Base-by-base conservation (phyloP, 331 rosid species). In the Quercus tomentella region DNA sequence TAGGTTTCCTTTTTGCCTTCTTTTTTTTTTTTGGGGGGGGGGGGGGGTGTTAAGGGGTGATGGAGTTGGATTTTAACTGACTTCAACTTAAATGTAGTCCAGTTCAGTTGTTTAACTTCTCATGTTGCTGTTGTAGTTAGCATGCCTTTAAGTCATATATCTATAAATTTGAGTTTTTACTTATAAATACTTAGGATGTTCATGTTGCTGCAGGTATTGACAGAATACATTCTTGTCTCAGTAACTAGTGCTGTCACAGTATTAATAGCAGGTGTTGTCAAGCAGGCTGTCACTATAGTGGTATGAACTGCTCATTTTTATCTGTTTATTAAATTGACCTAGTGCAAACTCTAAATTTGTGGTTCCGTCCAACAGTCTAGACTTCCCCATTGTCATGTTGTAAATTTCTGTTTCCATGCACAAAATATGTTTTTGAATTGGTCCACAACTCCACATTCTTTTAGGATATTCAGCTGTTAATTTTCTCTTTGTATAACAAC, bases 221-320 rank as follows among this genome's bases (percentile, higher is more conserved):
- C 97, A 45, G 97, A 96, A 76, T 96, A 89, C 88, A 73, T 96
- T 88, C 91, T 93, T 81, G 88, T 96, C 87, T 96, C 97, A 0
- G 94, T 90, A 73, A 93, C 99, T 74, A 96, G 99, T 87, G 98
- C 99, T 15, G 98, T 93, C 80, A 93, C 99, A 16, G 91, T 96
- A 70, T 91, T 98, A 43, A 94, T 96, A 72, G 98, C 97, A 23
- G 98, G 99, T 78, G 98, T 91, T 86, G 98, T 93, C 55, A 96
- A 96, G 91, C 98, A 96, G 86, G 97, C 99, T 23, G 88, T 93
- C 86, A 96, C 99, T 77, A 96, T 96, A 86, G 84, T 93, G 99
- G 98, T 93, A 93, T 82, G 57, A 28, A 73, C n/a, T 82, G 57
- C 56, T 69, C 72, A 7, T 67, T 16, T 52, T 56, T 75, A 14